These are phyloP conservation scores for Penicillium manginii DNA, from an alignment of 495 filamentous ascomycete genomes.

Conservation along the genomic window DNA sequence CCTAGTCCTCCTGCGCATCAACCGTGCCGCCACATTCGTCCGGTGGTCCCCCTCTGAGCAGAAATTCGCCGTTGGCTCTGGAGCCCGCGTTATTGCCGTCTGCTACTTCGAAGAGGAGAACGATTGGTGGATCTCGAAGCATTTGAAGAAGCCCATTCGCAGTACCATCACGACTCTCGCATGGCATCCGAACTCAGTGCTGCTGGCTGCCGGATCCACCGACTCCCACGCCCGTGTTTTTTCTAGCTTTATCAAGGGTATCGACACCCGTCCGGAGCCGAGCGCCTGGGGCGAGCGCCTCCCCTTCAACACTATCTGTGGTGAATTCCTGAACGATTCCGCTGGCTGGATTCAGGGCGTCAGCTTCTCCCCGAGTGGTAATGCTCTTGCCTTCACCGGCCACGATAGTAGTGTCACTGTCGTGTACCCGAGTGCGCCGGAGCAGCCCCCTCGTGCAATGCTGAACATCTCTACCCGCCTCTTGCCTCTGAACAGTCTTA, in stretches of 20 bases:
- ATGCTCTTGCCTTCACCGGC: constrained; percentile 86
- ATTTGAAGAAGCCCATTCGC: constrained; percentile 96
- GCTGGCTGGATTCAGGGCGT: constrained; percentile 95
- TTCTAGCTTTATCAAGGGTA: constrained; percentile 93
- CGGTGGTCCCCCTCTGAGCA: constrained; percentile 96
- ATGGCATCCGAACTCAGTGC: constrained; percentile 97
- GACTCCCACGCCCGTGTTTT: constrained; percentile 98
- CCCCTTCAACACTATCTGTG: constrained; percentile 97
- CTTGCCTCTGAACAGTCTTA: constrained; percentile 85
- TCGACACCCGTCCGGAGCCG: constrained; percentile 84
- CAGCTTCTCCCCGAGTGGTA: constrained; percentile 86
- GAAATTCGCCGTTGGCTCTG: constrained; percentile 97
- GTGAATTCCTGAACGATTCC: constrained; percentile 91
- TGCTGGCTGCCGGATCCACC: constrained; percentile 90
- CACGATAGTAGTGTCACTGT: constrained; percentile 96
- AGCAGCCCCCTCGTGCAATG: constrained; percentile 86
- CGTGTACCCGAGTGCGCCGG: constrained; percentile 90
- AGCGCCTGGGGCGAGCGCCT: constrained; percentile 92
- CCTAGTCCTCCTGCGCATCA: constrained; percentile 94
- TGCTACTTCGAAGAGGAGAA: constrained; percentile 99
- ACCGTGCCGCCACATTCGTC: constrained; percentile 94
- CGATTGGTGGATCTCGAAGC: constrained; percentile 99
- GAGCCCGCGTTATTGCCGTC: constrained; percentile 92
- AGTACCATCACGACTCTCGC: constrained; percentile 91
- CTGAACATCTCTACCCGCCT: constrained; percentile 87